Base-by-base conservation (phyloP, 2,329 filamentous ascomycete species). In the Harringtonia aguacate region DNA sequence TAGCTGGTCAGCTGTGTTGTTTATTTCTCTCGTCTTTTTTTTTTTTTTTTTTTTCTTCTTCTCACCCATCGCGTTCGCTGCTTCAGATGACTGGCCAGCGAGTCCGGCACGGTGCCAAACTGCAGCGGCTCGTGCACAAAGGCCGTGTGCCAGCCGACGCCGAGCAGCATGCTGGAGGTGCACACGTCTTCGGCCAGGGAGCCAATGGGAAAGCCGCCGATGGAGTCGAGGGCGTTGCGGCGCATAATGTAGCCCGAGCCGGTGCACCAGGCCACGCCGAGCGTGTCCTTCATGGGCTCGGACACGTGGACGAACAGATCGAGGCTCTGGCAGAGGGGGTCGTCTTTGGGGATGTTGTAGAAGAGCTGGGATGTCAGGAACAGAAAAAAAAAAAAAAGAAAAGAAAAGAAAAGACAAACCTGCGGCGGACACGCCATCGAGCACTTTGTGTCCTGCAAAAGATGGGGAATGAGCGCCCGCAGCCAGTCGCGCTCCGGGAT, bases 401-500 rank as follows among this genome's bases (percentile, higher is more conserved):
- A n/a, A n/a, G n/a, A n/a, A n/a, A n/a, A n/a, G n/a, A n/a, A n/a
- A n/a, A n/a, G n/a, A n/a, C n/a, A n/a, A n/a, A n/a, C n/a, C n/a
- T n/a, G n/a, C n/a, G 73, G 72, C 17, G 74, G 73, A 51, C 73
- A 77, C 17, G 70, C 73, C 41, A 78, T 63, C 41, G 70, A 72
- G 61, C 76, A 65, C 55, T 70, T 73, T 28, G 67, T 62, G 51
- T 80, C 74, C 44, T 64, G 56, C 20, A 79, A 52, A 41, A 80
- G 56, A 53, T 80, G 77, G 44, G 77, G 72, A 14, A 79, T 57
- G 13, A 75, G 55, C 30, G 72, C 70, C 37, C 75, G 69, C 14
- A 81, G 64, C 74, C 75, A 81, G 39, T 73, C 62, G 41, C 64
- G 64, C 56, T 79, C 73, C 7, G 75, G 73, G 57, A 81, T 81